Conservation (phyloP, 2,329 filamentous ascomycete genomes). For the Penicillium sp. region DNA sequence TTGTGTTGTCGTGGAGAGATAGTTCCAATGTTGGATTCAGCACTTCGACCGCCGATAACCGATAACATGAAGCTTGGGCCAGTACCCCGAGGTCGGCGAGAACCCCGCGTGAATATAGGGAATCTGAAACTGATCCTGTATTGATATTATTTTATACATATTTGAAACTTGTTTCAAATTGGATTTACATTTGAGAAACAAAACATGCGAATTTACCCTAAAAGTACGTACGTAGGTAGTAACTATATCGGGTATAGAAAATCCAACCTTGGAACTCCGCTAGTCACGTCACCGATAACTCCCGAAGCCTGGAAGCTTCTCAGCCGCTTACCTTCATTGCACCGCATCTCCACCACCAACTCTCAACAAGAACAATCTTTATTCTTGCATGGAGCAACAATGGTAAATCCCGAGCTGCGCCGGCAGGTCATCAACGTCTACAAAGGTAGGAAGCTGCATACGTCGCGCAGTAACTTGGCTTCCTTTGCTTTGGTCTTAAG, state of each 20-base stretch:
- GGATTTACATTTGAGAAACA: too few species aligned
- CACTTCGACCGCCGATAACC: not conserved
- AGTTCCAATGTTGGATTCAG: not conserved
- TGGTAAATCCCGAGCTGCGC: conserved; percentile 60
- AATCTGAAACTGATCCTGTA: not conserved
- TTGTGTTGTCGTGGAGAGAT: conserved; percentile 8
- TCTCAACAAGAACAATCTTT: not conserved
- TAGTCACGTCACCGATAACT: conserved; percentile 20
- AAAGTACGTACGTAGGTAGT: not conserved
- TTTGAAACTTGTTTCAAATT: not conserved
- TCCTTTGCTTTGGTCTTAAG: not conserved
- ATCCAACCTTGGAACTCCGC: not conserved
- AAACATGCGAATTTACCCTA: not conserved
- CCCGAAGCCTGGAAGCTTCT: conserved; percentile 13
- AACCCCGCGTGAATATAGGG: conserved; percentile 13
- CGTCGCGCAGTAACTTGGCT: not conserved
- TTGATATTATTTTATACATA: too few species aligned
- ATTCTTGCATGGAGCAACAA: conserved; percentile 15
- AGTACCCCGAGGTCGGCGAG: conserved; percentile 8
- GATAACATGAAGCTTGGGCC: conserved; percentile 17
- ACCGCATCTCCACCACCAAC: not conserved
- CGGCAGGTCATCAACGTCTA: conserved; percentile 80
- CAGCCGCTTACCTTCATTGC: conserved; percentile 2
- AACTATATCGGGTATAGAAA: not conserved
- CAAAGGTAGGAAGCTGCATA: conserved; percentile 62